A percentile compares a stretch with the other conserved stretches of the same genome.
phyloP scores from a whole-genome alignment of 2,329 filamentous ascomycete genomes.

The Fusarium proliferatum region DNA sequence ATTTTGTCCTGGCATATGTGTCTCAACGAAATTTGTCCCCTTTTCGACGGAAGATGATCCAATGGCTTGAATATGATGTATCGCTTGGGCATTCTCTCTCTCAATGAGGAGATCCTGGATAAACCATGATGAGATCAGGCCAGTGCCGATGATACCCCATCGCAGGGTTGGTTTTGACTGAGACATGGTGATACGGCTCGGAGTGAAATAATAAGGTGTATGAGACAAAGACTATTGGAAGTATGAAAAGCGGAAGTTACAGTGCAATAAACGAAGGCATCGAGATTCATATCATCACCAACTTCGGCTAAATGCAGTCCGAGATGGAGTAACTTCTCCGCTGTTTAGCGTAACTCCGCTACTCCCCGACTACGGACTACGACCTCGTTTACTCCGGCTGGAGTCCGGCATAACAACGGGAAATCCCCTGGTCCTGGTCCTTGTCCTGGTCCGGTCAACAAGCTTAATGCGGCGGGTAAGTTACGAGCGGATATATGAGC shows the following conservation, averaged over 20 bases:
- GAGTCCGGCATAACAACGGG: background rate
- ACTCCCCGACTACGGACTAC: background rate
- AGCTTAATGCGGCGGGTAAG: background rate
- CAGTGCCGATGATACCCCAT: slow-evolving; percentile 55
- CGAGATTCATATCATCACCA: background rate
- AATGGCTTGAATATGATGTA: slow-evolving; percentile 56
- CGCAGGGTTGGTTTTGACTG: slow-evolving; percentile 44
- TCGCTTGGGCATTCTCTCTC: slow-evolving; percentile 50
- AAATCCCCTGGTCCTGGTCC: background rate
- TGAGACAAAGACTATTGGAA: background rate
- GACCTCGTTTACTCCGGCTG: background rate
- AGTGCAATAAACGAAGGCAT: background rate
- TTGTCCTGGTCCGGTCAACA: background rate
- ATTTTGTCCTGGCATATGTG: background rate
- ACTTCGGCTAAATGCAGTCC: background rate
- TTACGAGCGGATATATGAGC: background rate
- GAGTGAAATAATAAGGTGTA: fast-evolving
- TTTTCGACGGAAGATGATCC: slow-evolving; percentile 55
- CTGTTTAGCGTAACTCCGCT: background rate
- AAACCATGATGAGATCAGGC: slow-evolving; percentile 59
- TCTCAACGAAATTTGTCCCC: slow-evolving; percentile 36
- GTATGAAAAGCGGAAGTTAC: fast-evolving
- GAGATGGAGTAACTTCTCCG: background rate
- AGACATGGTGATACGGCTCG: background rate
- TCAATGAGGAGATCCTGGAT: slow-evolving; percentile 54